Conservation (phyloP, 768 basidiomycete genomes). For the Psilocybe tampanensis region DNA sequence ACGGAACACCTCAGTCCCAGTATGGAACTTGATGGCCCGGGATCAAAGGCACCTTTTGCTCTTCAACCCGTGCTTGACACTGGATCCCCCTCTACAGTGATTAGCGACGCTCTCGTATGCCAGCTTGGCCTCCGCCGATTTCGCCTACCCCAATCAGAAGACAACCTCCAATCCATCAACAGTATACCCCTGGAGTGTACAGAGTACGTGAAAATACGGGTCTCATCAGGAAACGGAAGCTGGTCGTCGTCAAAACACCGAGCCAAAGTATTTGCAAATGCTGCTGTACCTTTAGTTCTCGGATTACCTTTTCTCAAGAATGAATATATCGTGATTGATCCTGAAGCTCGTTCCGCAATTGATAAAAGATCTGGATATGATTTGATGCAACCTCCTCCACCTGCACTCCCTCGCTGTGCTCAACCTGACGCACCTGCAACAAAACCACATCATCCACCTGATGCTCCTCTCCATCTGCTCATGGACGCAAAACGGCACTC, state of each 20-base stretch:
- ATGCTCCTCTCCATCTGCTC: no score
- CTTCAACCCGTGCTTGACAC: constrained; percentile 18
- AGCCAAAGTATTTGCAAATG: constrained; percentile 14
- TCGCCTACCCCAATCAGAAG: constrained; percentile 17
- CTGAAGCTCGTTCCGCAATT: not conserved
- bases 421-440: no score
- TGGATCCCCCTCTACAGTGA: constrained; percentile 24
- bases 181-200: constrained; percentile 12
- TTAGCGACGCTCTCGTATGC: constrained; percentile 11
- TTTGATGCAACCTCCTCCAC: not conserved
- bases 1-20: not conserved
- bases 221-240: constrained; percentile 11
- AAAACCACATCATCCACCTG: no score
- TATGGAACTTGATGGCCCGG: not conserved
- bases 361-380: constrained; percentile 10
- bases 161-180: constrained; percentile 19
- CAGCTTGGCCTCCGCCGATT: constrained; percentile 15
- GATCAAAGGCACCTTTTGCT: not conserved
- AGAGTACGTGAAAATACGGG: constrained; percentile 22
- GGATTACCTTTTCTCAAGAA: constrained; percentile 16
- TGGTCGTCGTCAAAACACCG: constrained; percentile 19
- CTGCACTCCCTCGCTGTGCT: no score
- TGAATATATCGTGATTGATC: constrained; percentile 10
- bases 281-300: constrained; percentile 25
- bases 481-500: no score